Evolutionary conservation across 306 rosid species (phyloP), one percentile per base, ranked within the genome.

Genomic region (Fragaria iinumae): DNA sequence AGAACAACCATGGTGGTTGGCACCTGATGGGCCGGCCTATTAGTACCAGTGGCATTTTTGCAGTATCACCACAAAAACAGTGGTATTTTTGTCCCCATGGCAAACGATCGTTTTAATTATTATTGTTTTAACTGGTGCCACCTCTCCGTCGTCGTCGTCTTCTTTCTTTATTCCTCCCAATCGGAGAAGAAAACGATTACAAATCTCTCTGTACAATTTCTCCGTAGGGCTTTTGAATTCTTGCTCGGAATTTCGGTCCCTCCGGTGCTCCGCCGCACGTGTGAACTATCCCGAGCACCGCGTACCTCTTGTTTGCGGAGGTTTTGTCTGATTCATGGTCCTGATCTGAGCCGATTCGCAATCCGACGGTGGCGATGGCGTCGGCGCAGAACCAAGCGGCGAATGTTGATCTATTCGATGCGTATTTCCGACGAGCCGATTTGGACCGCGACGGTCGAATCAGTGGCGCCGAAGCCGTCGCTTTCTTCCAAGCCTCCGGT

Each of bases 381-480:
- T 86, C 96, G 84, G 84, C 82, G 72, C 94, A 82, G 60, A 90
- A 79, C 80, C 90, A 67, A 27, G 83, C 91, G 72, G 72, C 92
- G 81, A 93, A 96, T 83, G 96, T 86, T 72, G 98, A 96, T 96
- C 97, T 91, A 80, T 96, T 96, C 80, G 99, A 96, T 90, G 90
- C 91, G 67, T 96, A 93, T 83, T 96, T 96, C 67, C 91, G 91
- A 32, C 90, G 91, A 5, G 99, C 99, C 63, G 99, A 96, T 91
- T 90, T 91, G 91, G 99, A 96, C 88, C 87, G 93, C 39, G 99
- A 96, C 62, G 98, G 99, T 82, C 91, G 96, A 62, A 96, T 96
- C 76, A 96, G 97, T 79, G 99, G 97, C 44, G 80, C 76, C 21
- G 99, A 96, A 84, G 98, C 99, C 27, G 99, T 96, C 38, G 74